Evolutionary conservation across 805 yeast genomes (phyloP), one percentile per base, ranked within the genome.

Genomic region (Hanseniaspora hatyaiensis): DNA sequence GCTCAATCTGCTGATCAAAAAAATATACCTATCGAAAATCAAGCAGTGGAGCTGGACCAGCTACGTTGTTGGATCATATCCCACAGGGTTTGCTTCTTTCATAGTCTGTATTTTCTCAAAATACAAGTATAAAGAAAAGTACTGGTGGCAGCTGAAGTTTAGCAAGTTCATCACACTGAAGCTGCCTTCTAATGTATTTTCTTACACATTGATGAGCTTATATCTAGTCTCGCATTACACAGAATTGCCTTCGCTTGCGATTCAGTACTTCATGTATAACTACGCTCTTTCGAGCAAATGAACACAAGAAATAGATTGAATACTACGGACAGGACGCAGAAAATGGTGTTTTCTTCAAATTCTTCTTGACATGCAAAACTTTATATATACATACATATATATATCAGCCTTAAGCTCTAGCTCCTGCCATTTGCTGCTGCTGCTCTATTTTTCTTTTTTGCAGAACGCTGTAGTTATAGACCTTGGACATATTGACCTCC

Each of bases 401-500:
- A 13, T 19, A 8, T 9, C 5, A 19, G n/a, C 26, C 9, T 13
- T 16, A n/a, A n/a, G n/a, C 24, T 20, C 19, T 29, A 16, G 22
- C 18, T 9, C 36, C 22, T 8, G 24, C 5, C 8, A 16, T 4
- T 20, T 19, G 6, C 19, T 32, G 28, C 16, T 34, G 34, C 23
- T 45, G 49, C 18, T 68, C 80, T 65, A 31, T 62, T 39, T 36
- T 60, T 63, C 51, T 67, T 67, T 62, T 88, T 75, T 64, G 84
- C 73, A 80, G 83, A 8, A 84, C 89, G 59, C 82, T 94, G 88
- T 89, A 83, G 57, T 84, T 84, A 60, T 83, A 84, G 60, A 83
- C 71, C 54, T 98, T 74, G 1, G 98, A 96, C 15, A 95, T 86
- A 60, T 92, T 92, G 44, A 92, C 98, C 63, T 92, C 97, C 88